Evolutionary conservation across 495 filamentous ascomycete species (phyloP), one percentile per base, ranked within the genome.

Genomic region (Lichina pygmaea): DNA sequence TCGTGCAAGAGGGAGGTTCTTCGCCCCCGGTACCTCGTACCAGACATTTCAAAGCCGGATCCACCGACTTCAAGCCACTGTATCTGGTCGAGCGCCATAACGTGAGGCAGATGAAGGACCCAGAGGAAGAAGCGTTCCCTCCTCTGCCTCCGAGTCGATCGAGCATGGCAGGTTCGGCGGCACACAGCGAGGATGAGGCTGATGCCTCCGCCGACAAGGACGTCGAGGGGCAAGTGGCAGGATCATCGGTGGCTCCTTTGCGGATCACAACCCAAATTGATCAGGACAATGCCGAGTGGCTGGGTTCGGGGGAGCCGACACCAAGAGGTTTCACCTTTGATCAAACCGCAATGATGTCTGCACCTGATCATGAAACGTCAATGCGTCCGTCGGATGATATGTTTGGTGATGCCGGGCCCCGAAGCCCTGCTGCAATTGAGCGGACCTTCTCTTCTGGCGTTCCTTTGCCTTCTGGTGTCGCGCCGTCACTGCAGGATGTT

Each of bases 51-150:
- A 32, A 34, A 10, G 33, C 43, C 11, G 36, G 45, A n/a, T 62
- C 59, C 12, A 49, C 49, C 7, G 59, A 59, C 31, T 55, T 57
- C 44, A 47, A 58, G 17, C 62, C 62, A 6, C 41, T 65, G 16
- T 63, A 62, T 47, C 55, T 65, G 12, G 51, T 63, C 8, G 62
- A 65, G 44, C 51, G 55, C 9, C 62, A 62, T 43, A 54, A 57
- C 8, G 57, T 60, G 34, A 47, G 53, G 3, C 50, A 49, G 12
- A 59, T 62, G 32, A 48, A 55, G 15, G 59, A 62, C 16, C 17
- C 33, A 32, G 24, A 24, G 24, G 13, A 30, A 41, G 60, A 62
- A 36, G 39, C 47, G 3, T 49, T 58, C 9, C 57, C 58, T 2
- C 51, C 54, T 17, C 49, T 60, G 1, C 57, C 57, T 9, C 55